A percentile compares a stretch with the other conserved stretches of the same genome.
Conservation (phyloP, 2,329 filamentous ascomycete genomes). For the Xenoacremonium recifei region DNA sequence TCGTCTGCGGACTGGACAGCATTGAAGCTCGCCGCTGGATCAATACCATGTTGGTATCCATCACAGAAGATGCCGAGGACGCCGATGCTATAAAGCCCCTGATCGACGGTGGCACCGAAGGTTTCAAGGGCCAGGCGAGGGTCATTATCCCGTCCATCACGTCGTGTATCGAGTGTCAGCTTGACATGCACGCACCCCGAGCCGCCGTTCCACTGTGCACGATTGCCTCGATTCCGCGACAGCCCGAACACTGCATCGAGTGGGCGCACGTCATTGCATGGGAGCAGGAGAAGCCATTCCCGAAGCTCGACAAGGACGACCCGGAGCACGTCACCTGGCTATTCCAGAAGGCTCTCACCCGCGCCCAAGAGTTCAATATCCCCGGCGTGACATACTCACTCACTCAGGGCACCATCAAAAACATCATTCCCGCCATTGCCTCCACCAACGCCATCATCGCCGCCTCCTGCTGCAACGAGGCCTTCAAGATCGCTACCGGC, state of each 20-base stretch:
- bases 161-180: conserved; percentile 95
- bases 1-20: conserved; percentile 93
- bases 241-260: conserved; percentile 97
- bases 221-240: conserved; percentile 90
- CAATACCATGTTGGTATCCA: conserved; percentile 85
- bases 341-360: conserved; percentile 76
- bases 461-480: conserved; percentile 94
- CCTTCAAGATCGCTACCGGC: conserved; percentile 86
- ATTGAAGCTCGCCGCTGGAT: conserved; percentile 99
- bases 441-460: conserved; percentile 97
- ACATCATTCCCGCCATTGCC: conserved; percentile 97
- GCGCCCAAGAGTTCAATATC: conserved; percentile 87
- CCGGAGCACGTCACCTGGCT: conserved; percentile 98
- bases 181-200: conserved; percentile 97
- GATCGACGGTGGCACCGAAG: conserved; percentile 95
- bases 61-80: conserved; percentile 76
- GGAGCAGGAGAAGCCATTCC: conserved; percentile 82
- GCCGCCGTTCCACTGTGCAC: conserved; percentile 97
- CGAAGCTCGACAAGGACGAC: conserved; percentile 89
- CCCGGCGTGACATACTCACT: conserved; percentile 90
- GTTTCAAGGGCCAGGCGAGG: conserved; percentile 94
- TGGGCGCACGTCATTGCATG: conserved; percentile 99
- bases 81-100: conserved; percentile 87
- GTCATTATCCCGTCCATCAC: conserved; percentile 91
- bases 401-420: conserved; percentile 97